phyloP scores from a whole-genome alignment of 345 rosid species.

The Triadica sebifera region DNA sequence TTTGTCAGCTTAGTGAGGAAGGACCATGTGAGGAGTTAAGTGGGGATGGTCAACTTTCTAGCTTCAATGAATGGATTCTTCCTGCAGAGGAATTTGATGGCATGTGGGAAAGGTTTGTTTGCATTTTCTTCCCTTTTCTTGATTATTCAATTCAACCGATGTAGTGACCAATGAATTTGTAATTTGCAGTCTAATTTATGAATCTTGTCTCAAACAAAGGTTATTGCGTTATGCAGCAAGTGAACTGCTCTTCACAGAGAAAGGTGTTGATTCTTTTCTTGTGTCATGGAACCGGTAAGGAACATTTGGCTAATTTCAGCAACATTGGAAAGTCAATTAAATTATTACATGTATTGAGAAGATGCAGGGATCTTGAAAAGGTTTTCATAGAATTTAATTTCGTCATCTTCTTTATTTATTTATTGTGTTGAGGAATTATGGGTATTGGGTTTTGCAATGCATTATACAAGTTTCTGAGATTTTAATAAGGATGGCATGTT shows the following conservation, averaged over 20 bases:
- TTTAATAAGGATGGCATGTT: not conserved
- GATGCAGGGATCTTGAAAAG: not conserved
- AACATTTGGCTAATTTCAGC: constrained; percentile 12
- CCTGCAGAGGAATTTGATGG: constrained; percentile 98
- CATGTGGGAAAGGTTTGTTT: constrained; percentile 95
- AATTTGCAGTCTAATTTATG: constrained; percentile 77
- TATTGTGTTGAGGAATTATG: too few species aligned
- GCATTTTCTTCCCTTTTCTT: not conserved
- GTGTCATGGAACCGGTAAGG: constrained; percentile 94
- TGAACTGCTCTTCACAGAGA: constrained; percentile 86
- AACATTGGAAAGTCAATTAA: not conserved
- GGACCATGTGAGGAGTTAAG: constrained; percentile 89
- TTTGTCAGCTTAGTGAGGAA: constrained; percentile 81
- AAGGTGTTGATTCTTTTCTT: constrained; percentile 83
- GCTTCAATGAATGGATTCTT: constrained; percentile 94
- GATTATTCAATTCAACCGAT: not conserved
- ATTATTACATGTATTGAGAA: not conserved
- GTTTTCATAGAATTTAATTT: not conserved
- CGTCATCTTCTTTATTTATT: too few species aligned
- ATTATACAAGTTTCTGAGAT: not conserved
- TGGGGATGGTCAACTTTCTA: constrained; percentile 78
- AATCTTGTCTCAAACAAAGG: constrained; percentile 89
- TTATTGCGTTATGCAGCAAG: constrained; percentile 85
- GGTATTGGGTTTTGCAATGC: not conserved
- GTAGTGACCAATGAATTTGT: not conserved